Conservation (phyloP, 2,329 filamentous ascomycete genomes). For the Lachnellula subtilissima region DNA sequence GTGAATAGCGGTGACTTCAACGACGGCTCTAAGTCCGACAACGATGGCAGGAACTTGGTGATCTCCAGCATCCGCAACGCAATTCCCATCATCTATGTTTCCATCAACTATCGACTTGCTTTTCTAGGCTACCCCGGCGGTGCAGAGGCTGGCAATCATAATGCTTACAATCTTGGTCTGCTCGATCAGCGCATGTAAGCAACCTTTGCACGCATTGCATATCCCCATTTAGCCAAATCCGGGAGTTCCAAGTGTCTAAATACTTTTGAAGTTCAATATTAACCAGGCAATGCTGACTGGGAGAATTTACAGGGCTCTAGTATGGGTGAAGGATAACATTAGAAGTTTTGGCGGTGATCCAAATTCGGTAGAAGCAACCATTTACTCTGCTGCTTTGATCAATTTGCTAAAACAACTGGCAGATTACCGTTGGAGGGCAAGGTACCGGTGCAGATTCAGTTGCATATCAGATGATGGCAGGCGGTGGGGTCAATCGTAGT, state of each 20-base stretch:
- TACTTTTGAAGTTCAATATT: too few relatives aligned
- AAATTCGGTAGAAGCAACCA: constrained; percentile 26
- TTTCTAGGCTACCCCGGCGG: constrained; percentile 22
- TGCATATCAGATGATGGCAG: constrained; percentile 12
- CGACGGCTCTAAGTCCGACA: constrained; percentile 14
- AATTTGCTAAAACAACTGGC: neutral
- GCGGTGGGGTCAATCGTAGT: neutral
- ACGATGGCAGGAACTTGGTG: constrained; percentile 11
- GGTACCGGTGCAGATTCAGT: constrained; percentile 11
- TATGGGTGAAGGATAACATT: constrained; percentile 55
- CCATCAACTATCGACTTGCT: constrained; percentile 32
- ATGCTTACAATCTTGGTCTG: constrained; percentile 46
- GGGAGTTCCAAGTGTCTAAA: too few relatives aligned
- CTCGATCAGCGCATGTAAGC: constrained; percentile 49
- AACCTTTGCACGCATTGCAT: too few relatives aligned
- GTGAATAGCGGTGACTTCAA: constrained; percentile 43
- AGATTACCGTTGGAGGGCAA: constrained; percentile 17
- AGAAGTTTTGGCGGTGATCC: constrained; percentile 39
- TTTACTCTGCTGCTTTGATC: neutral
- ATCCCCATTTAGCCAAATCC: too few relatives aligned
- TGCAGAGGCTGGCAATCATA: constrained; percentile 31
- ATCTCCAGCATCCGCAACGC: constrained; percentile 3
- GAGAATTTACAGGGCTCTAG: constrained; percentile 34
- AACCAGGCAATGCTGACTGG: too few relatives aligned
- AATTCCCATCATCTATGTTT: constrained; percentile 34